Evolutionary conservation across 1,284 basidiomycete species (phyloP).

Genomic region (Sanghuangporus weigelae): DNA sequence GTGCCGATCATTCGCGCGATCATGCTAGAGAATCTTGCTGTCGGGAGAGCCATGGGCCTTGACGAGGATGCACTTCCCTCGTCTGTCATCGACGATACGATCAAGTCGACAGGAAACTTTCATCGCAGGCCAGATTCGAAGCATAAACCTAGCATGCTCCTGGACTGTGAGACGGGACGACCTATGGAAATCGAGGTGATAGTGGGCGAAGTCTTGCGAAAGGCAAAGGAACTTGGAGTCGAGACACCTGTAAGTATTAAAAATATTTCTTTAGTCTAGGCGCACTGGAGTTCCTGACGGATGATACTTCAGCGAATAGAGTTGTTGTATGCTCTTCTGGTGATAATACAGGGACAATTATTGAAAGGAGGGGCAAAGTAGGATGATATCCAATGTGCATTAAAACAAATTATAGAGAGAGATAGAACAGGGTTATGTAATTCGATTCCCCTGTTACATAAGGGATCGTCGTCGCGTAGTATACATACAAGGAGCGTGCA

Average conservation of each 20-base stretch:
- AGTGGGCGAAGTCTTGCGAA: slow-evolving; percentile 52
- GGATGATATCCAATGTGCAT: background rate
- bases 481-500: background rate
- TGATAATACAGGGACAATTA: slow-evolving; percentile 49
- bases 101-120: slow-evolving; percentile 21
- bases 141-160: slow-evolving; percentile 43
- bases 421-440: background rate
- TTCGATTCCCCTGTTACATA: background rate
- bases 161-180: slow-evolving; percentile 46
- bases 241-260: slow-evolving; percentile 43
- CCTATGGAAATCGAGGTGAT: slow-evolving; percentile 67
- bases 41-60: slow-evolving; percentile 30
- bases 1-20: slow-evolving; percentile 36
- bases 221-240: slow-evolving; percentile 42
- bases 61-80: slow-evolving; percentile 25
- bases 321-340: slow-evolving; percentile 42
- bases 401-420: background rate
- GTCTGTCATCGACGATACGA: slow-evolving; percentile 26
- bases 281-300: background rate
- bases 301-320: slow-evolving; percentile 39
- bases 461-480: background rate
- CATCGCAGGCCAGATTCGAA: slow-evolving; percentile 26
- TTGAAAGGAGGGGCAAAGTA: slow-evolving; percentile 22
- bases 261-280: background rate
- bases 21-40: slow-evolving; percentile 28